A percentile compares a stretch with the other conserved stretches of the same genome.
phyloP scores from a whole-genome alignment of 352 stramenopile genomes.

The Phytophthora podocarpi region DNA sequence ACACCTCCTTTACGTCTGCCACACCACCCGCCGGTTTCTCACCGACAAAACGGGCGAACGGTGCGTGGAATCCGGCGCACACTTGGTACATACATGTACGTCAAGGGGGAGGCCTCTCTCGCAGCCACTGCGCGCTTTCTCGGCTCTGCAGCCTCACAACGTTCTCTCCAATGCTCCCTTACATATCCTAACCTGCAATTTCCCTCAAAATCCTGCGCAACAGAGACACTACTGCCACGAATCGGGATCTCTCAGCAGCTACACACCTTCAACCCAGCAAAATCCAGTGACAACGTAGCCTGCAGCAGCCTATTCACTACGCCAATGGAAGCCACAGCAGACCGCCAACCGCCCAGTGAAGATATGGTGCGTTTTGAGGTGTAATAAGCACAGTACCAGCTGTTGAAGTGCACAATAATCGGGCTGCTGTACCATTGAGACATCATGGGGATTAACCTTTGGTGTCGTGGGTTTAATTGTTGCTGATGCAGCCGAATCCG shows the following conservation, averaged over 20 bases:
- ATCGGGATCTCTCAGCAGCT: constrained; percentile 15
- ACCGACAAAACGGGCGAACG: constrained; percentile 7
- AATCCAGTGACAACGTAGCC: constrained; percentile 10
- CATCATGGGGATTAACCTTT: neutral
- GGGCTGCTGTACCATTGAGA: neutral
- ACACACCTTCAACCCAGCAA: neutral
- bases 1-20: constrained; percentile 5
- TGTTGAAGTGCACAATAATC: constrained; percentile 16
- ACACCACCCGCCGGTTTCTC: constrained; percentile 6
- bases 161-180: neutral
- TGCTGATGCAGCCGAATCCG: constrained; percentile 27
- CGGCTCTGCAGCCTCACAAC: neutral
- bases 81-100: constrained; percentile 32
- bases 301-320: neutral
- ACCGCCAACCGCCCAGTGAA: constrained; percentile 16
- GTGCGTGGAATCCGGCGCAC: constrained; percentile 16
- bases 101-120: constrained; percentile 16
- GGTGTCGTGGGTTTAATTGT: neutral
- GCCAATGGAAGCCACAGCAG: constrained; percentile 25
- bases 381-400: neutral
- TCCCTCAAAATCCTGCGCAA: neutral
- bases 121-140: neutral
- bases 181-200: constrained; percentile 5
- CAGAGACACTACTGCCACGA: constrained; percentile 11
- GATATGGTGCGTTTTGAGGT: constrained; percentile 22